Percentiles rank a stretch among this genome's conserved stretches.
phyloP scores from a whole-genome alignment of 2,329 filamentous ascomycete species.

The Botrytis paeoniae region DNA sequence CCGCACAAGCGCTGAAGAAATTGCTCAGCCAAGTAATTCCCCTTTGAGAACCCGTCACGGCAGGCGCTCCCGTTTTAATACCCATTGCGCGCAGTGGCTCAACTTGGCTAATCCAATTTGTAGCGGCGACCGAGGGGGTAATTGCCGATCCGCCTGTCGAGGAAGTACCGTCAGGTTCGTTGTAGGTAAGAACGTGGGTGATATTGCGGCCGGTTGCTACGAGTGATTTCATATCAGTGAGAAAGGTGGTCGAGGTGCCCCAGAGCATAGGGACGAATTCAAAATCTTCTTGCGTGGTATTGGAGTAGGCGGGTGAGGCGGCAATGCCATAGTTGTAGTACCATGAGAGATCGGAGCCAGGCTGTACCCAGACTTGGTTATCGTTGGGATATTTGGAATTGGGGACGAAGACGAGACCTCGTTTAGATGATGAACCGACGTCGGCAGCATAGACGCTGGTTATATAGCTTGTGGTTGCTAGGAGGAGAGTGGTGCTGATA shows the following conservation, averaged over 20 bases:
- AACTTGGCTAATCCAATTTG: slow-evolving; percentile 68
- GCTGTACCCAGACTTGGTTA: slow-evolving; percentile 60
- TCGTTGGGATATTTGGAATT: slow-evolving; percentile 55
- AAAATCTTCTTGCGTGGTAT: slow-evolving; percentile 53
- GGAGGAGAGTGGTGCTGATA: slow-evolving; percentile 17
- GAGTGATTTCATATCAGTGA: slow-evolving; percentile 54
- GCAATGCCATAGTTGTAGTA: slow-evolving; percentile 74
- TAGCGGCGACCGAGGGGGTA: slow-evolving; percentile 57
- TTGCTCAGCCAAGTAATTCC: slow-evolving; percentile 66
- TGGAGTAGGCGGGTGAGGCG: slow-evolving; percentile 52
- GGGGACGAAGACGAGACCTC: slow-evolving; percentile 69
- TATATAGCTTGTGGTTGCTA: slow-evolving; percentile 6
- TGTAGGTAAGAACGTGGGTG: slow-evolving; percentile 69
- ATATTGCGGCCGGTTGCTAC: slow-evolving; percentile 57
- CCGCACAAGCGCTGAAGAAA: slow-evolving; percentile 63
- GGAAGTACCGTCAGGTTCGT: slow-evolving; percentile 66
- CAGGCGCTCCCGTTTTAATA: slow-evolving; percentile 67
- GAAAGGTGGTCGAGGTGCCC: slow-evolving; percentile 63
- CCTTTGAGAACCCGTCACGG: slow-evolving; percentile 58
- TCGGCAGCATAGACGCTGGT: not conserved
- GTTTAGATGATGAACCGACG: slow-evolving; percentile 51
- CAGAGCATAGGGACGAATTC: slow-evolving; percentile 82
- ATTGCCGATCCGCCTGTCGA: slow-evolving; percentile 56
- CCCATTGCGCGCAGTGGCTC: slow-evolving; percentile 64
- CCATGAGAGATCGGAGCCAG: slow-evolving; percentile 65